Base-by-base conservation (phyloP, 495 filamentous ascomycete genomes). In the Poronia punctata region DNA sequence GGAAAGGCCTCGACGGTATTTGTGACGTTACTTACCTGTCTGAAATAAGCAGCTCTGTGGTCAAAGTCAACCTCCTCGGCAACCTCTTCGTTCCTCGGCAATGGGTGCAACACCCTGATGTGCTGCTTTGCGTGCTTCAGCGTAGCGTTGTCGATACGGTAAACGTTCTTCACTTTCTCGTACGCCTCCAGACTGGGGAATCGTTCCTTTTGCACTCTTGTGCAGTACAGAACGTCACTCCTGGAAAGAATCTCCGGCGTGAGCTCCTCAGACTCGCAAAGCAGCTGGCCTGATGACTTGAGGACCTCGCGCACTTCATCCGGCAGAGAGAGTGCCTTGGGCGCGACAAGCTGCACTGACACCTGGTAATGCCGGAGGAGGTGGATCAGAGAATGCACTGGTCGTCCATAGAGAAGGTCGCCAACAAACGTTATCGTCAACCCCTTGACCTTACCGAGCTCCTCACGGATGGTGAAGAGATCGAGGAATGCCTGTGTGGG, bases 401-500 rank as follows among this genome's bases (percentile, higher is more conserved):
- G 88, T 35, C 92, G 82, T 30, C 92, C 92, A 62, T 95, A 92
- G 48, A 80, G 79, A 28, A 98, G 78, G 54, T 98, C 92, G 52
- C 92, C 92, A 35, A 81, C 76, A 60, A 98, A 98, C 37, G 92
- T 98, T 60, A 98, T 90, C 34, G 86, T 95, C 46, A 97, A 70
- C 27, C 87, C 88, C 50, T 85, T 86, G 37, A 97, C 90, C 4
- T 87, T 95, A 40, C 92, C 92, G 14, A 97, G 74, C 65, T 98
- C 92, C 64, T 98, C 88, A 39, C 93, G 82, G 61, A 98, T 96
- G 25, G 92, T 98, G 73, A 95, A 97, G 48, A 98, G 78, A 55
- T 98, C 92, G n/a, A 96, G 74, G 79, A 98, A 88, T 4, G 92
- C 92, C 65, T 98, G 92, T 0, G 93, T 97, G 3, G 92, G 92